Evolutionary conservation across 2,329 filamentous ascomycete species (phyloP).

Genomic region (Didymellaceae sp.): DNA sequence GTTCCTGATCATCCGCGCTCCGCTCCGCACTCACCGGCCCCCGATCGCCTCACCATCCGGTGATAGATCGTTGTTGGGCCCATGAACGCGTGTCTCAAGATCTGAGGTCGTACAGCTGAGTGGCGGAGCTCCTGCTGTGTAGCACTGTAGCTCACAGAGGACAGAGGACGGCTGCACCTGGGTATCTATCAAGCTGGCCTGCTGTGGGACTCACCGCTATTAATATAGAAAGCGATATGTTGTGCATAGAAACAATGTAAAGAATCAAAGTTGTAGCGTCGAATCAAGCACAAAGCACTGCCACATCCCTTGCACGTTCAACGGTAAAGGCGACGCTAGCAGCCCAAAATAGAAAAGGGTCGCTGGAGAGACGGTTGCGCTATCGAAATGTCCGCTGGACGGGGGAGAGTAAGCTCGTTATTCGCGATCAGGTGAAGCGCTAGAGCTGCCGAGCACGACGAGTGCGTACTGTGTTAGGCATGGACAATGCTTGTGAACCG

Average conservation of each 20-base stretch:
- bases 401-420: slow-evolving; percentile 1
- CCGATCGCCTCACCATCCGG: slow-evolving; percentile 3
- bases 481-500: slow-evolving; percentile 7
- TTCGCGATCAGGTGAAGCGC: slow-evolving; percentile 14
- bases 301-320: slow-evolving; percentile 16
- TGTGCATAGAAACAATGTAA: slow-evolving; percentile 5
- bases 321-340: slow-evolving; percentile 3
- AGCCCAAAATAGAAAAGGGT: slow-evolving; percentile 14
- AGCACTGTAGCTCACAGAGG: neutral
- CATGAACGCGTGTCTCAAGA: slow-evolving; percentile 3
- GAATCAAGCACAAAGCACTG: slow-evolving; percentile 7
- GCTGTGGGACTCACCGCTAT: slow-evolving; percentile 4
- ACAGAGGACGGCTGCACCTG: slow-evolving; percentile 6
- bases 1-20: slow-evolving; percentile 11
- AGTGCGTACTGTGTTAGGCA: slow-evolving; percentile 15
- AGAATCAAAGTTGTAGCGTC: slow-evolving; percentile 1
- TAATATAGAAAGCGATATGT: slow-evolving; percentile 6
- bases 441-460: slow-evolving; percentile 14
- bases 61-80: neutral
- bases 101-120: slow-evolving; percentile 3
- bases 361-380: slow-evolving; percentile 2
- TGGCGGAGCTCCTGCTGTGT: slow-evolving; percentile 7
- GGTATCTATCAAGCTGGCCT: neutral
- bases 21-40: slow-evolving; percentile 7
- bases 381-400: slow-evolving; percentile 16